These are phyloP conservation scores for Emericellopsis cladophorae DNA, from an alignment of 2,329 filamentous ascomycete species.

Conservation along the genomic window DNA sequence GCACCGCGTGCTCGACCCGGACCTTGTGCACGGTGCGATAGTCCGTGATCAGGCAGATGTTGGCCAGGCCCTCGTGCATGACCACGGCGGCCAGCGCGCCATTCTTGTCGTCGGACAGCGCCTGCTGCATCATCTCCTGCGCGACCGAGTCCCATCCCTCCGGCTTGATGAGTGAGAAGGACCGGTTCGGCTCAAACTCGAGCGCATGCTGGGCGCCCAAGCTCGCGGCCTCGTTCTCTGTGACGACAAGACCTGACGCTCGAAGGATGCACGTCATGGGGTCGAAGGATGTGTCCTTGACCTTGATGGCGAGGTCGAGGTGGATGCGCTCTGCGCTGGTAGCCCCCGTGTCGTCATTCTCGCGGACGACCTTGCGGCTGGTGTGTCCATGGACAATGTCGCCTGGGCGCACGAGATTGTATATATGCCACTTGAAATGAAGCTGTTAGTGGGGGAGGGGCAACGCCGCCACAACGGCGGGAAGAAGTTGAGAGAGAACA, in stretches of 20 bases:
- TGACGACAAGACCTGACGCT: constrained; percentile 39
- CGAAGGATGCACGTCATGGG: constrained; percentile 40
- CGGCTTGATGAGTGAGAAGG: constrained; percentile 79
- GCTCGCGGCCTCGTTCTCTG: constrained; percentile 38
- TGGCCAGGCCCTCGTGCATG: constrained; percentile 80
- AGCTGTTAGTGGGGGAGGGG: constrained; percentile 4
- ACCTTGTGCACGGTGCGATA: constrained; percentile 62
- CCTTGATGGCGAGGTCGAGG: constrained; percentile 42
- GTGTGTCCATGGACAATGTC: constrained; percentile 43
- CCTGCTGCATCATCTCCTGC: constrained; percentile 63
- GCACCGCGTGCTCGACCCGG: constrained; percentile 49
- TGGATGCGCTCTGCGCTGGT: constrained; percentile 32
- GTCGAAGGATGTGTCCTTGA: constrained; percentile 46
- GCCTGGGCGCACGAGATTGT: constrained; percentile 43
- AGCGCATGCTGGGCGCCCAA: constrained; percentile 47
- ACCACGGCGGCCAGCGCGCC: constrained; percentile 82
- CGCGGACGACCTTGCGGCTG: constrained; percentile 38
- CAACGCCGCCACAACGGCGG: background rate
- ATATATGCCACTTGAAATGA: constrained; percentile 38
- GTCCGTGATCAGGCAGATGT: constrained; percentile 73
- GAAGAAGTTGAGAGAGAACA: constrained; percentile 4
- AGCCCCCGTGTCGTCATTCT: background rate
- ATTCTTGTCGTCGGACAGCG: constrained; percentile 64
- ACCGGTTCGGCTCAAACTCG: constrained; percentile 76
- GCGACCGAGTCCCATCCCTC: constrained; percentile 91